Evolutionary conservation across 2,329 filamentous ascomycete species (phyloP).

Genomic region (Penicillium sp.): DNA sequence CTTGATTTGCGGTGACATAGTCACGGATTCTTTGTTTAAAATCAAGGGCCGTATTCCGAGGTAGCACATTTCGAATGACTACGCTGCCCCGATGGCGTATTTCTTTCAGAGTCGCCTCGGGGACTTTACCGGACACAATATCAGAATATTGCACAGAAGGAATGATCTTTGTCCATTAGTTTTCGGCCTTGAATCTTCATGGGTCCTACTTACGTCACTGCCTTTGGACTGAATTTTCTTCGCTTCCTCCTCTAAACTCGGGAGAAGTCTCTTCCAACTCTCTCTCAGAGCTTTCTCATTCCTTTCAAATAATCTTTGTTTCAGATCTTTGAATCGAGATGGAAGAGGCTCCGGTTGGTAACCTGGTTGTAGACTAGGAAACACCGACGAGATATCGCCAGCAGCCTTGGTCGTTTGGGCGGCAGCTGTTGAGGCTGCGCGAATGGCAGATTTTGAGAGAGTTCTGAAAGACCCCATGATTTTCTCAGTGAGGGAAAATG

Average conservation of each 20-base stretch:
- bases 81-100: constrained; percentile 61
- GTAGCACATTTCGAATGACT: constrained; percentile 66
- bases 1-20: constrained; percentile 64
- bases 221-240: constrained; percentile 42
- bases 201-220: constrained; percentile 34
- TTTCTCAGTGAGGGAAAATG: background rate
- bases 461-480: constrained; percentile 10
- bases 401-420: constrained; percentile 39
- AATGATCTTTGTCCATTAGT: constrained; percentile 33
- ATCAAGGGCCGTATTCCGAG: constrained; percentile 60
- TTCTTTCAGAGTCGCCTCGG: constrained; percentile 45
- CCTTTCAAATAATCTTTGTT: constrained; percentile 37
- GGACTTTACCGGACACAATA: constrained; percentile 38
- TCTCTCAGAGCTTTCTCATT: constrained; percentile 40
- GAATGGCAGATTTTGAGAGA: constrained; percentile 28
- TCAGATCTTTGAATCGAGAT: constrained; percentile 43
- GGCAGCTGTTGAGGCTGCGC: constrained; percentile 21
- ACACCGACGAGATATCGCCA: constrained; percentile 52
- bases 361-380: constrained; percentile 46
- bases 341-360: constrained; percentile 45
- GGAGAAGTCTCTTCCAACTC: constrained; percentile 46
- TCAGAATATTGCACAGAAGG: constrained; percentile 45
- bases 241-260: constrained; percentile 41
- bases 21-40: constrained; percentile 66
- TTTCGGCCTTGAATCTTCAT: background rate